Percentiles rank a stretch among this genome's conserved stretches.
Evolutionary conservation across 2,329 filamentous ascomycete species (phyloP).

Genomic region (Ophiobolus disseminans): DNA sequence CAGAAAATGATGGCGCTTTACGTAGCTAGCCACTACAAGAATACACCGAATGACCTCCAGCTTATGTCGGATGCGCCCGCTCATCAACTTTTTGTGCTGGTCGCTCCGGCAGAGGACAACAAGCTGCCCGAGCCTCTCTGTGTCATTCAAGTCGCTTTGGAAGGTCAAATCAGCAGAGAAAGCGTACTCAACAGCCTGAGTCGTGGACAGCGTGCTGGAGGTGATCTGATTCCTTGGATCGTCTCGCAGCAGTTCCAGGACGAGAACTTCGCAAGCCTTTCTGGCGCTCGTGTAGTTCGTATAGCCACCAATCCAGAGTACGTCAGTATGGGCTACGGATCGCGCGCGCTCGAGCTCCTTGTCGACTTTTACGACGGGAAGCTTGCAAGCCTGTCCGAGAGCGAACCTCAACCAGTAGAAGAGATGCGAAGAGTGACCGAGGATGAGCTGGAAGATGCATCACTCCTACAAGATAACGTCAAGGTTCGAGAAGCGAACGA

Average conservation of each 20-base stretch:
- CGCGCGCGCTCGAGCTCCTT: constrained; percentile 84
- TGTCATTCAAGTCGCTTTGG: constrained; percentile 91
- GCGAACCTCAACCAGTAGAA: constrained; percentile 60
- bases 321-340: constrained; percentile 89
- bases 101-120: constrained; percentile 80
- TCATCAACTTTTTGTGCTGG: constrained; percentile 93
- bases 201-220: constrained; percentile 85
- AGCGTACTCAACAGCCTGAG: constrained; percentile 91
- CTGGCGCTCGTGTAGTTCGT: constrained; percentile 87
- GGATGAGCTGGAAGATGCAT: constrained; percentile 76
- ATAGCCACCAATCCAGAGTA: constrained; percentile 98
- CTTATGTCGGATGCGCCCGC: constrained; percentile 97
- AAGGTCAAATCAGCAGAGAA: constrained; percentile 92
- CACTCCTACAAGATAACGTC: constrained; percentile 84
- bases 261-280: constrained; percentile 91
- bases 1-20: constrained; percentile 99
- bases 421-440: constrained; percentile 82
- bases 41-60: constrained; percentile 96
- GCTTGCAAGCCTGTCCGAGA: constrained; percentile 83
- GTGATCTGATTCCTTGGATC: constrained; percentile 96
- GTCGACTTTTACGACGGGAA: constrained; percentile 95
- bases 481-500: constrained; percentile 86
- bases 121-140: constrained; percentile 91
- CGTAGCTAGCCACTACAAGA: constrained; percentile 97
- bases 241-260: constrained; percentile 98